A percentile compares a stretch with the other conserved stretches of the same genome.
Evolutionary conservation across 371 early-diverging fungal species (phyloP).

Genomic region (Blakeslea trispora): DNA sequence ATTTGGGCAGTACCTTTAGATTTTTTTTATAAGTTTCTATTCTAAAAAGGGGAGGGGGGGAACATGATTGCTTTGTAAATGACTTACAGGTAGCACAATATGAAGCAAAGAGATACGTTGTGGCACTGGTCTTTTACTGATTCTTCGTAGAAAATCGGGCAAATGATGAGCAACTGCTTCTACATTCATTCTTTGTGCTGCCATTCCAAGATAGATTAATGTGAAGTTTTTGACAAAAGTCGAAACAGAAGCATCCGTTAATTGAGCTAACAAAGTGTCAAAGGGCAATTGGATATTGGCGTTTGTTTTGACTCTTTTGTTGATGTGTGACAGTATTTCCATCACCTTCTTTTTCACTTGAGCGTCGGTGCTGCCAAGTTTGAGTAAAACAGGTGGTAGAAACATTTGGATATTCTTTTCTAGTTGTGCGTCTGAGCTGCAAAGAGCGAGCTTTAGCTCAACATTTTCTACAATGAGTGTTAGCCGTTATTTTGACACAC

Average conservation of each 20-base stretch:
- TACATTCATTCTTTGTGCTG: constrained; percentile 47
- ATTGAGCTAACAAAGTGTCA: constrained; percentile 55
- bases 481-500: neutral
- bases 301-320: constrained; percentile 73
- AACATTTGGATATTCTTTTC: constrained; percentile 69
- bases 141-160: constrained; percentile 60
- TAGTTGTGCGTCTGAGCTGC: constrained; percentile 73
- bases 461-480: constrained; percentile 64
- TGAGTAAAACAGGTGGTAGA: constrained; percentile 77
- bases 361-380: constrained; percentile 65
- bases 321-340: constrained; percentile 78
- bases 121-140: constrained; percentile 53
- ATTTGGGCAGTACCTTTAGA: constrained; percentile 52
- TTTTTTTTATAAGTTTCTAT: neutral
- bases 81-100: constrained; percentile 64
- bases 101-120: constrained; percentile 67
- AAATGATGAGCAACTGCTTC: constrained; percentile 47
- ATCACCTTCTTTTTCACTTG: constrained; percentile 64
- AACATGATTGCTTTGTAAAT: neutral
- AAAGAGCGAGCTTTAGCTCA: constrained; percentile 84
- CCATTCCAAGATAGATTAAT: constrained; percentile 78
- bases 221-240: constrained; percentile 70
- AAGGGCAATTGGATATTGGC: constrained; percentile 65
- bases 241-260: constrained; percentile 37
- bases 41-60: no score